Conservation (phyloP, 2,329 filamentous ascomycete genomes). For the Albifimbria verrucaria region DNA sequence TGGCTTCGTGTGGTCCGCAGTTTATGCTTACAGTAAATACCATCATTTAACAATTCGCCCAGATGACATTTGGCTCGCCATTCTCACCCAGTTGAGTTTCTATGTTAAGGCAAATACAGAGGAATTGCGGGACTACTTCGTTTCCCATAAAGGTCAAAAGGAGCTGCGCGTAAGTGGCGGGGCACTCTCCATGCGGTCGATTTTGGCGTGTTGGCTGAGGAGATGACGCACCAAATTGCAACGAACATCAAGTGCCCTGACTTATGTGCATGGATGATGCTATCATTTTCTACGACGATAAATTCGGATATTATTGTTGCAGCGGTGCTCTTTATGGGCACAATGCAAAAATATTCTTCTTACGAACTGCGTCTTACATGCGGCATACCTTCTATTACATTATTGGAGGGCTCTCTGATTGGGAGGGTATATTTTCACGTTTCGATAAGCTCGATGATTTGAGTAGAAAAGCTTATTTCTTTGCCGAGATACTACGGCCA, state of each 20-base stretch:
- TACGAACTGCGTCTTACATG: constrained; percentile 25
- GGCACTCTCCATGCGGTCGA: constrained; percentile 4
- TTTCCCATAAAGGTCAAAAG: constrained; percentile 33
- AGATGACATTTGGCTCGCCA: constrained; percentile 53
- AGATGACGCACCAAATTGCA: constrained; percentile 36
- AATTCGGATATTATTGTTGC: constrained; percentile 38
- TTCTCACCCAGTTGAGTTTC: constrained; percentile 43
- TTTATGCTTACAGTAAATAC: constrained; percentile 38
- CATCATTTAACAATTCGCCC: constrained; percentile 45
- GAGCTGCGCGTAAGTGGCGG: constrained; percentile 3
- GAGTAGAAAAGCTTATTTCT: constrained; percentile 31
- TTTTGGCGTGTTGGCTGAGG: constrained; percentile 25
- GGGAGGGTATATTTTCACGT: constrained; percentile 27
- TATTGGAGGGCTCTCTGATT: constrained; percentile 47
- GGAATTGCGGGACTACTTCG: constrained; percentile 37
- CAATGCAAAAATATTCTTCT: constrained; percentile 46
- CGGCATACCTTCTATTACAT: constrained; percentile 49
- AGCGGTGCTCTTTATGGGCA: constrained; percentile 48
- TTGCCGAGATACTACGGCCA: constrained; percentile 30
- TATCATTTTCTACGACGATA: constrained; percentile 48
- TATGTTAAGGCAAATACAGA: constrained; percentile 45
- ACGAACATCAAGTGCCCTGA: constrained; percentile 36
- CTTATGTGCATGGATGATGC: constrained; percentile 46
- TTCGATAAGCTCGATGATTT: constrained; percentile 34
- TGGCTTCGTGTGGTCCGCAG: constrained; percentile 33